Base-by-base conservation (phyloP, 345 rosid species). In the Ceriops tagal region DNA sequence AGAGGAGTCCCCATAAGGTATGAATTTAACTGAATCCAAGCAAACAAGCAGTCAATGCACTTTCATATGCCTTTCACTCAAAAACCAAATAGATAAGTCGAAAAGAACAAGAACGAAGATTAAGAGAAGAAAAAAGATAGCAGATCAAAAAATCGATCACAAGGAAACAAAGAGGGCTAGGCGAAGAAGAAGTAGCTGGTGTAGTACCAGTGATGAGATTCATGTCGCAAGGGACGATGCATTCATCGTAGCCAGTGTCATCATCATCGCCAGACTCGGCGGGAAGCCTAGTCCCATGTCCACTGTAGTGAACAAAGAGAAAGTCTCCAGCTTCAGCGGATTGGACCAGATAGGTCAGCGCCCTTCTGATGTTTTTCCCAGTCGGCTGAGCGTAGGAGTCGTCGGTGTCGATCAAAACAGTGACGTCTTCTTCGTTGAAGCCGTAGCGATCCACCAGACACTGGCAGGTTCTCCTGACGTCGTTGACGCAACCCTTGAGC, bases 211-310 rank as follows among this genome's bases (percentile, higher is more conserved):
- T 89, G 62, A 92, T 88, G 61, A 91, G 95, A 81, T 91, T 93
- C 98, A 91, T 93, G 71, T 93, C 98, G 72, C 85, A 85, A 55
- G 98, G 98, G 30, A 88, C 97, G 69, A 93, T 88, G 84, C 98
- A 91, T 70, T 91, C 98, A 75, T 93, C 98, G 43, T 71, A 93
- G 15, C 98, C 98, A 49, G 97, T 93, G 63, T 93, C 97, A 73
- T 93, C 98, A 28, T 88, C 92, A 74, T 93, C 96, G 6, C 98
- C 98, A 4, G 96, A 86, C 85, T 93, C 97, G 7, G 97, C 95
- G 0, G 99, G 99, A 26, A 93, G 86, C 78, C 99, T 87, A n/a
- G 97, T 93, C 39, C 97, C 98, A 18, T 93, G 98, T 31, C 97
- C 98, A 67, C 97, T 93, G 78, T 89, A 93, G 73, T 93, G 98